Percentiles rank a stretch among this genome's conserved stretches.
Conservation (phyloP, 305 asterid species). For the Fraxinus velutina region DNA sequence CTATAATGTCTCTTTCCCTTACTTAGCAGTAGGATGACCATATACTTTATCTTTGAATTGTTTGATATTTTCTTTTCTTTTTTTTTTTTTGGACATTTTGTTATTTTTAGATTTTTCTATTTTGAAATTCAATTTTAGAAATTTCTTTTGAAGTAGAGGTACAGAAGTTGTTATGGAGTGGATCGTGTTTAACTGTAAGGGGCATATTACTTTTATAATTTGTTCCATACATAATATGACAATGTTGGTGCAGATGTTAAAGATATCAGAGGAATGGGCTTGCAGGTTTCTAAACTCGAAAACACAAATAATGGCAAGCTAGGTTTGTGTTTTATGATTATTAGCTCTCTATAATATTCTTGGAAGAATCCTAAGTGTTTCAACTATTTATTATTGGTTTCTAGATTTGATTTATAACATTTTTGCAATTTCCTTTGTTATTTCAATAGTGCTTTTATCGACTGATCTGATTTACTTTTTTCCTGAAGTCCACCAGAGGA, state of each 20-base stretch:
- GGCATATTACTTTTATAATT: not conserved
- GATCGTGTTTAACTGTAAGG: not conserved
- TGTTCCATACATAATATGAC: constrained; percentile 13
- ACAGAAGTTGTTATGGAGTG: not conserved
- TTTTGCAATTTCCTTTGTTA: not conserved
- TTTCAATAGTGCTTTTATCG: constrained; percentile 14
- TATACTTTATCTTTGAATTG: not conserved
- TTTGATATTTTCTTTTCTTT: not conserved
- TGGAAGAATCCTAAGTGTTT: constrained; percentile 11
- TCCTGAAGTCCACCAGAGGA: constrained; percentile 55
- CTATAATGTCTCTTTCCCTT: not conserved
- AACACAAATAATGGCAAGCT: constrained; percentile 48
- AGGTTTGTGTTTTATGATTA: constrained; percentile 43
- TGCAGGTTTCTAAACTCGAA: constrained; percentile 96
- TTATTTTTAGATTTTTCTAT: not conserved
- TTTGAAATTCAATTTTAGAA: not conserved
- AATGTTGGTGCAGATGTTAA: constrained; percentile 52
- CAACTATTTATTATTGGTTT: constrained; percentile 10
- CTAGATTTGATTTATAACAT: constrained; percentile 1
- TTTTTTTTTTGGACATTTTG: not conserved
- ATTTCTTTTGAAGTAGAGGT: not conserved
- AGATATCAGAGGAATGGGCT: constrained; percentile 91
- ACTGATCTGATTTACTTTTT: constrained; percentile 21
- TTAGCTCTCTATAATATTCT: constrained; percentile 4
- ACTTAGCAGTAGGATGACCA: not conserved